Evolutionary conservation across 2,329 filamentous ascomycete species (phyloP).

Genomic region (Daldinia sp.): DNA sequence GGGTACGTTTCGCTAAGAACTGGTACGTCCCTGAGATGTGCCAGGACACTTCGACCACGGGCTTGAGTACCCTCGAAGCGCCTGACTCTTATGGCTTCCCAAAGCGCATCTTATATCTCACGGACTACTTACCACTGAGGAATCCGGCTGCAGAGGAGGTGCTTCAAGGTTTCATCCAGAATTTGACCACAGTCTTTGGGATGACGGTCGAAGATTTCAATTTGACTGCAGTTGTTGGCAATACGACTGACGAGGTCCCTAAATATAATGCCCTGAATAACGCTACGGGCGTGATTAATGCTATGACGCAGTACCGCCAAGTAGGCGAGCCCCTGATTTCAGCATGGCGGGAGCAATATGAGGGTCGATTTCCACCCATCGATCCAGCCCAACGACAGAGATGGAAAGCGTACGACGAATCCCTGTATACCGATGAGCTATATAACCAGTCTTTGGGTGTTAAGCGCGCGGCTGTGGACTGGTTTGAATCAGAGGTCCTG

Average conservation of each 20-base stretch:
- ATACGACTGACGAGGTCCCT: constrained; percentile 47
- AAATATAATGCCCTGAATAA: constrained; percentile 47
- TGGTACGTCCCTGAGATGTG: constrained; percentile 55
- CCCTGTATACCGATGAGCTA: constrained; percentile 4
- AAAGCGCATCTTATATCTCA: constrained; percentile 56
- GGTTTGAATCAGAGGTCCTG: constrained; percentile 55
- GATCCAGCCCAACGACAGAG: constrained; percentile 52
- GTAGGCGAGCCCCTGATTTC: constrained; percentile 52
- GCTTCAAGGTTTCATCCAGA: constrained; percentile 54
- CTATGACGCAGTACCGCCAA: constrained; percentile 51
- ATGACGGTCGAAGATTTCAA: constrained; percentile 55
- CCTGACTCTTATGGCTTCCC: constrained; percentile 53
- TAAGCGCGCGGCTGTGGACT: constrained; percentile 53
- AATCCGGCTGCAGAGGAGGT: constrained; percentile 56
- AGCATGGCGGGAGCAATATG: constrained; percentile 51
- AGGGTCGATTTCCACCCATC: constrained; percentile 56
- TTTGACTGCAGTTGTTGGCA: constrained; percentile 52
- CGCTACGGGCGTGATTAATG: constrained; percentile 51
- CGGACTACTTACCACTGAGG: constrained; percentile 56
- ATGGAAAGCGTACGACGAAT: constrained; percentile 49
- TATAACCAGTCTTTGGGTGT: constrained; percentile 46
- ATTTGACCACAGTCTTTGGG: constrained; percentile 53
- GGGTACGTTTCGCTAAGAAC: constrained; percentile 54
- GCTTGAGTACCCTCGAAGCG: constrained; percentile 53
- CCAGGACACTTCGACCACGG: constrained; percentile 53